phyloP scores from a whole-genome alignment of 2,329 filamentous ascomycete species.

The Diplodia corticola region DNA sequence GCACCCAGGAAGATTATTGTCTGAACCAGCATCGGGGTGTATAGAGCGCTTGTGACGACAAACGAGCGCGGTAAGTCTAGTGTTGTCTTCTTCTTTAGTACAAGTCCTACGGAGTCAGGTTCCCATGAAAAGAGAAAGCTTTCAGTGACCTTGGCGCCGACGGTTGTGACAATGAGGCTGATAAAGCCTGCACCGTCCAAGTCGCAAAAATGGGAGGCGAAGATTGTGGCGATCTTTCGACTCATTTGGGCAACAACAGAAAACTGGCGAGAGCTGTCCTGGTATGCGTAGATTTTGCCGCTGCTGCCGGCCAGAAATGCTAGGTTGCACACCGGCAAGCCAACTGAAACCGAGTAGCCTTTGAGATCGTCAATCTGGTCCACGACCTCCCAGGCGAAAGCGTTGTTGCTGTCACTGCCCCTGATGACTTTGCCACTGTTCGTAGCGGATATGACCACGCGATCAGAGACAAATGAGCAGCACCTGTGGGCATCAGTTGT shows the following conservation, averaged over 20 bases:
- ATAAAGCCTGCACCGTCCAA: conserved; percentile 20
- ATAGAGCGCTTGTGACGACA: conserved; percentile 48
- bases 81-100: not conserved
- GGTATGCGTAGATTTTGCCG: conserved; percentile 47
- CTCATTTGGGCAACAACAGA: conserved; percentile 31
- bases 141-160: conserved; percentile 39
- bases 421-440: conserved; percentile 55
- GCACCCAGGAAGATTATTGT: conserved; percentile 10
- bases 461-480: conserved; percentile 13
- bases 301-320: conserved; percentile 50
- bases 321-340: conserved; percentile 37
- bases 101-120: not conserved
- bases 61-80: conserved; percentile 45
- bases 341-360: conserved; percentile 51
- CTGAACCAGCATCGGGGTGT: not conserved
- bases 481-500: conserved; percentile 18
- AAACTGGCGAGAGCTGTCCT: conserved; percentile 26
- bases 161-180: conserved; percentile 41
- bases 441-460: conserved; percentile 46
- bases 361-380: conserved; percentile 41
- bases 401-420: not conserved
- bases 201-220: conserved; percentile 26
- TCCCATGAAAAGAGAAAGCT: conserved; percentile 25
- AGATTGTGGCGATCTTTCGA: conserved; percentile 46
- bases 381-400: conserved; percentile 34